Evolutionary conservation across 1,284 basidiomycete species (phyloP), one percentile per base, ranked within the genome.

Genomic region (Microbotryum lychnidis-dioicae): DNA sequence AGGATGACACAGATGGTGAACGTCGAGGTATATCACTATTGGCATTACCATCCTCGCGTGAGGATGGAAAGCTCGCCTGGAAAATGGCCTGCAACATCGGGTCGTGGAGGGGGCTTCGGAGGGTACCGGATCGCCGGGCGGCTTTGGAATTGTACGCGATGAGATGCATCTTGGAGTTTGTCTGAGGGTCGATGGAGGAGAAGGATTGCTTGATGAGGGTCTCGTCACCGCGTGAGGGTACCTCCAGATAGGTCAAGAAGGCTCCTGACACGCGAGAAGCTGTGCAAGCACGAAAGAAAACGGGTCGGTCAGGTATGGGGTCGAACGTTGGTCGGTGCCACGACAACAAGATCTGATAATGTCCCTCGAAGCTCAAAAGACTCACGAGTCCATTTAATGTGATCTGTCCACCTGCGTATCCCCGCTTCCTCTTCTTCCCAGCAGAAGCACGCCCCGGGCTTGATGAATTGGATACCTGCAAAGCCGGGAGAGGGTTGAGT

Each of bases 351-450:
- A 7, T 31, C 16, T 16, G 12, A 42, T 42, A 16, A 12, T 18
- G 45, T 42, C 8, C 33, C n/a, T 27, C 8, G 42, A 27, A 56
- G 21, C 4, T 10, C 54, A 27, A 33, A n/a, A 18, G 1, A 67
- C 71, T 51, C 46, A 71, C 71, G 70, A 58, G 69, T 71, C 71
- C 71, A 72, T 42, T 71, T 70, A 57, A 72, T 65, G 57, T 71
- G 70, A 52, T 71, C 71, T 3, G 70, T 71, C 70, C 71, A 72
- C 10, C 71, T 62, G 8, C 67, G 60, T 16, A 72, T 72, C 9
- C 69, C 69, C 0, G 71, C 69, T 51, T 72, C 71, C 33, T 68
- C 67, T 47, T 72, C 71, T 29, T 71, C 69, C 69, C 69, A 72
- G 12, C 71, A 68, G 47, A 72, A 72, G 4, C 69, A 63, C 8